These are phyloP conservation scores for Artomyces pyxidatus DNA, from an alignment of 768 basidiomycete species.

Conservation along the genomic window DNA sequence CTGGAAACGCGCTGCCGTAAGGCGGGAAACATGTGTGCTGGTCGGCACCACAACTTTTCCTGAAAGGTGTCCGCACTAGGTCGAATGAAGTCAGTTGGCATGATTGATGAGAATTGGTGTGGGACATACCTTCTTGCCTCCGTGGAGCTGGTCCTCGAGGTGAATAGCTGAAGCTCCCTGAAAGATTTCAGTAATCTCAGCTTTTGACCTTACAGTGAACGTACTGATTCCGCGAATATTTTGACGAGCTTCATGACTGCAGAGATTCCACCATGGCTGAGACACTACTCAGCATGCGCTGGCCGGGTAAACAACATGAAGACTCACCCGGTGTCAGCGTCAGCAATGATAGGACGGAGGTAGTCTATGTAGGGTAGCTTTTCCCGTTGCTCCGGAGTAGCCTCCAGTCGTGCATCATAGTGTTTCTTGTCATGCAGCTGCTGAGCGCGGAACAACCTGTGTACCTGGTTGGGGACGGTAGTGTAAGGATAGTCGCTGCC, in stretches of 20 bases:
- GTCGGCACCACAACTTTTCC: slow-evolving; percentile 92
- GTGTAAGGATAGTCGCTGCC: slow-evolving; percentile 89
- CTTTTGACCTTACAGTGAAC: slow-evolving; percentile 11
- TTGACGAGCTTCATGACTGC: slow-evolving; percentile 93
- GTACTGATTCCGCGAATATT: slow-evolving; percentile 86
- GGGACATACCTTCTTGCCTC: slow-evolving; percentile 71
- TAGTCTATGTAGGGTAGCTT: slow-evolving; percentile 81
- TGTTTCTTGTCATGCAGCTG: slow-evolving; percentile 90
- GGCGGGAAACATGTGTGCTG: slow-evolving; percentile 77
- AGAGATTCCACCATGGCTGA: slow-evolving; percentile 88
- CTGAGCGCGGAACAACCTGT: slow-evolving; percentile 85
- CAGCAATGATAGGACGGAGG: slow-evolving; percentile 87
- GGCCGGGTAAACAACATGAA: background rate
- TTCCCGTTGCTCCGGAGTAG: slow-evolving; percentile 52
- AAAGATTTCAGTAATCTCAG: slow-evolving; percentile 1
- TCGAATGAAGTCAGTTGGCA: background rate
- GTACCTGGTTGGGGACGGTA: slow-evolving; percentile 93
- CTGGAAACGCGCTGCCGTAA: slow-evolving; percentile 83
- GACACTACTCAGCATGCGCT: too few relatives aligned
- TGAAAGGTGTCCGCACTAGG: slow-evolving; percentile 76
- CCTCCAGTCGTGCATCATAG: slow-evolving; percentile 75
- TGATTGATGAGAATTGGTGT: background rate
- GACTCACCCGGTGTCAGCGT: slow-evolving; percentile 85
- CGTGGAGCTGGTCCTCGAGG: slow-evolving; percentile 90
- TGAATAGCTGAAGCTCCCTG: slow-evolving; percentile 87